phyloP scores from a whole-genome alignment of 257 asterid genomes.

The Paulownia fortunei region DNA sequence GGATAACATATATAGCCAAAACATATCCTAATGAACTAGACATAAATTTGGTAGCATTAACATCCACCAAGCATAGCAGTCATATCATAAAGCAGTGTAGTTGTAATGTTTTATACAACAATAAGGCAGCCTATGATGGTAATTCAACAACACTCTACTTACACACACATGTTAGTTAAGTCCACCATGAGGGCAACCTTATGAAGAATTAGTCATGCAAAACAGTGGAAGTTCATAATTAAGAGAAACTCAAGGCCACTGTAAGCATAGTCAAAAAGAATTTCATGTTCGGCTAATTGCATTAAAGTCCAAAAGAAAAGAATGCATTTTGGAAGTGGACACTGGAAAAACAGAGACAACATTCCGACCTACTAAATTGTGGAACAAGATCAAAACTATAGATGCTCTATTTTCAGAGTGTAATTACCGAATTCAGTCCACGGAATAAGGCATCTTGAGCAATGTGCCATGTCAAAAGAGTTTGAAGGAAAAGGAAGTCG shows the following conservation, averaged over 20 bases:
- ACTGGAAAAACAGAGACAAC: not conserved
- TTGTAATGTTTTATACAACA: not conserved
- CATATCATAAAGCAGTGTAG: not conserved
- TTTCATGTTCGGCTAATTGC: not conserved
- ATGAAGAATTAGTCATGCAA: constrained; percentile 6
- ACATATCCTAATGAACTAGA: not conserved
- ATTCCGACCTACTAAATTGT: not conserved
- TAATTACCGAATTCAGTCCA: constrained; percentile 62
- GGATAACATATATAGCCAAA: not conserved
- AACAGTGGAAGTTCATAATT: not conserved
- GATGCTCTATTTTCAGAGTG: not conserved
- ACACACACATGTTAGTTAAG: not conserved
- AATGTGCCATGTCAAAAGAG: constrained; percentile 67
- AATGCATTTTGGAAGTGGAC: not conserved
- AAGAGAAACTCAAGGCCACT: not conserved
- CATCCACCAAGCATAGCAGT: not conserved
- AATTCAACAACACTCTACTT: not conserved
- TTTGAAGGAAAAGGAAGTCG: constrained; percentile 65
- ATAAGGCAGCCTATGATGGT: not conserved
- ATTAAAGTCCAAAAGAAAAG: not conserved
- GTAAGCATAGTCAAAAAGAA: not conserved
- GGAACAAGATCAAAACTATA: not conserved
- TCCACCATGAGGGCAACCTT: not conserved
- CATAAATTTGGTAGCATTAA: not conserved
- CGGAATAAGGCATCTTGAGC: constrained; percentile 66